These are phyloP conservation scores for Cryptococcus jaspeensis DNA, from an alignment of 1,284 basidiomycete genomes.

Conservation along the genomic window DNA sequence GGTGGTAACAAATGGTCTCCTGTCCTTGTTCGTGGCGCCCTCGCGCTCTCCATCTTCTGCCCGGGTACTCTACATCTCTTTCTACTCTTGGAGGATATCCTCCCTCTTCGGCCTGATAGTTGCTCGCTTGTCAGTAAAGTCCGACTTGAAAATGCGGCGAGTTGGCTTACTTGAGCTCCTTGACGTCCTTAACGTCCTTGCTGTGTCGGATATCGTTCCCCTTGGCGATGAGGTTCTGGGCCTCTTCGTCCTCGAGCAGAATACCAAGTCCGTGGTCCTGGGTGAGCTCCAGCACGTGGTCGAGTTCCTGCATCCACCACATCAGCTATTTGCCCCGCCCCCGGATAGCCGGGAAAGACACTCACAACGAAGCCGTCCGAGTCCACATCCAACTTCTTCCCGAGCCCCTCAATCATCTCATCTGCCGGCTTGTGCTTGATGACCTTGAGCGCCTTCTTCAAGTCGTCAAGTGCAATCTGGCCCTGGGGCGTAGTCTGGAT, in stretches of 20 bases:
- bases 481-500: slow-evolving; percentile 91
- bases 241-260: slow-evolving; percentile 46
- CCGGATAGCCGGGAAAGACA: slow-evolving; percentile 4
- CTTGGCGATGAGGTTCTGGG: slow-evolving; percentile 43
- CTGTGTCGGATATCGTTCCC: slow-evolving; percentile 49
- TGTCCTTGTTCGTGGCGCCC: background rate
- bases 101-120: slow-evolving; percentile 44
- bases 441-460: slow-evolving; percentile 84
- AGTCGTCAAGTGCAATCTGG: slow-evolving; percentile 83
- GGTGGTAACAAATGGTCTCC: background rate
- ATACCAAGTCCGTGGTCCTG: slow-evolving; percentile 51
- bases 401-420: slow-evolving; percentile 57
- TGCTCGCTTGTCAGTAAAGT: background rate
- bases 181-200: slow-evolving; percentile 45
- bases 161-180: slow-evolving; percentile 22
- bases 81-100: slow-evolving; percentile 48
- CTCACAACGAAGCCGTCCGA: slow-evolving; percentile 88
- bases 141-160: background rate
- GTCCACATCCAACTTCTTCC: slow-evolving; percentile 93
- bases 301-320: slow-evolving; percentile 43
- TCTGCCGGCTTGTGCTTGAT: slow-evolving; percentile 94
- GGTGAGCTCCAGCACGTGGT: slow-evolving; percentile 52
- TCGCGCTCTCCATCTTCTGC: background rate
- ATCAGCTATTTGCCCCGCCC: background rate
- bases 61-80: background rate